A percentile compares a stretch with the other conserved stretches of the same genome.
Conservation (phyloP, 2,329 filamentous ascomycete species). For the Verticillium tricorpus region DNA sequence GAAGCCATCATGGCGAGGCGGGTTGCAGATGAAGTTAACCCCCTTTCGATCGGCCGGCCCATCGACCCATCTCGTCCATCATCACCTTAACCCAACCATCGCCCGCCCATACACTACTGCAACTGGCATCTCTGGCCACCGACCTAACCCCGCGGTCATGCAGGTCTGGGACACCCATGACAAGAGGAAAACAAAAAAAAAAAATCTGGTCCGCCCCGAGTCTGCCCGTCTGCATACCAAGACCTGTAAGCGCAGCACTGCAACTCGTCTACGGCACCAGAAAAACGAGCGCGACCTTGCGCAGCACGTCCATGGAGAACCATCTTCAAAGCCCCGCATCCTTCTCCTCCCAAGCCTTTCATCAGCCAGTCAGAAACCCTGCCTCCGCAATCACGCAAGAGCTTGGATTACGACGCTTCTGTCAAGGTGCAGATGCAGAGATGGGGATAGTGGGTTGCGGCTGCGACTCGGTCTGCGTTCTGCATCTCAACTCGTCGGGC, state of each 20-base stretch:
- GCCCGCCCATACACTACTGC: neutral
- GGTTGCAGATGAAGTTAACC: neutral
- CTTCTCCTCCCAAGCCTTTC: neutral
- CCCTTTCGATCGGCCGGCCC: neutral
- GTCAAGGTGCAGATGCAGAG: constrained; percentile 1
- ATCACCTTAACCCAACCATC: neutral
- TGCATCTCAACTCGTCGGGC: neutral
- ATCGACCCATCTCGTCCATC: neutral
- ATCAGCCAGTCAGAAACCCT: constrained; percentile 1
- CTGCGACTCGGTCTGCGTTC: neutral
- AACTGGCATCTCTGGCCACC: neutral
- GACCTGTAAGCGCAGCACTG: neutral
- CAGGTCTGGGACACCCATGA: neutral
- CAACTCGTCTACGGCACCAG: neutral
- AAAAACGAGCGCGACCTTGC: neutral
- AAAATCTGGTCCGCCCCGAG: neutral
- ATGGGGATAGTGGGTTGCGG: neutral
- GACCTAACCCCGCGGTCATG: neutral
- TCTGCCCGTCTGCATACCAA: neutral
- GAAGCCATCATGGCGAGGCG: neutral
- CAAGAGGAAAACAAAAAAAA: no score
- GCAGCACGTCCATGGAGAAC: neutral
- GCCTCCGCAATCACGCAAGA: constrained; percentile 5
- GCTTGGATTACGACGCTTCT: constrained; percentile 3
- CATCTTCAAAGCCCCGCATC: neutral